A percentile compares a stretch with the other conserved stretches of the same genome.
Conservation (phyloP, 164 flowering plant species). For the Malania oleifera region DNA sequence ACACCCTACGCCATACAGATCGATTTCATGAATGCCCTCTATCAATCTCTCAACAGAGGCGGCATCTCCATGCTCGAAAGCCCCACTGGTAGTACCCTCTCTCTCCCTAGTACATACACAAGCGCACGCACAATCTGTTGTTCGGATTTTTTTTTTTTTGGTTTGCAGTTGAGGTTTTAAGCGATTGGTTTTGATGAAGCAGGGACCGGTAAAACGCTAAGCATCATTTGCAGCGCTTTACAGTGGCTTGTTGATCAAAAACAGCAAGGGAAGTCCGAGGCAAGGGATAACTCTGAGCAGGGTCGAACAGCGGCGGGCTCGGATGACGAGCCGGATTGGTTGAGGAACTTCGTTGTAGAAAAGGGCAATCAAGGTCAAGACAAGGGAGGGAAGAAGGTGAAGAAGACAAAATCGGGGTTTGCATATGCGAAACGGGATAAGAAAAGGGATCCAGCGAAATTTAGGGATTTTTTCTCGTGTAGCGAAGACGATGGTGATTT, state of each 20-base stretch:
- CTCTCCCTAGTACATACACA: background rate
- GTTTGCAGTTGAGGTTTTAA: constrained; percentile 5
- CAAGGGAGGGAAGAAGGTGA: constrained; percentile 13
- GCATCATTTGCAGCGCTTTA: constrained; percentile 89
- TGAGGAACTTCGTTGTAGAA: constrained; percentile 50
- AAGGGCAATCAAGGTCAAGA: constrained; percentile 20
- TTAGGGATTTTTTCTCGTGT: constrained; percentile 13
- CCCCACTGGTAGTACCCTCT: constrained; percentile 66
- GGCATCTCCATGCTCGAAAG: constrained; percentile 97
- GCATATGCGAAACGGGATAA: constrained; percentile 11
- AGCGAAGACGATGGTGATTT: constrained; percentile 11
- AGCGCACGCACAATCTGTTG: background rate
- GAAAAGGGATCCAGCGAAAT: constrained; percentile 17
- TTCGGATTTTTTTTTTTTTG: background rate
- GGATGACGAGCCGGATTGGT: constrained; percentile 93
- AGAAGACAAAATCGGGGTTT: constrained; percentile 19
- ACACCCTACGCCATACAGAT: constrained; percentile 80
- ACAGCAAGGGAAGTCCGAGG: constrained; percentile 15
- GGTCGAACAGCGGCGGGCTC: constrained; percentile 13
- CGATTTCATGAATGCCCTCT: constrained; percentile 88
- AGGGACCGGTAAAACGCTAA: constrained; percentile 95
- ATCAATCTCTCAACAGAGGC: constrained; percentile 57
- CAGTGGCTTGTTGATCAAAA: constrained; percentile 81
- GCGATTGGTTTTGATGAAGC: background rate
- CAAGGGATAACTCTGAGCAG: constrained; percentile 8